These are phyloP conservation scores for Termitomyces titanicus DNA, from an alignment of 768 basidiomycete genomes.

Conservation along the genomic window DNA sequence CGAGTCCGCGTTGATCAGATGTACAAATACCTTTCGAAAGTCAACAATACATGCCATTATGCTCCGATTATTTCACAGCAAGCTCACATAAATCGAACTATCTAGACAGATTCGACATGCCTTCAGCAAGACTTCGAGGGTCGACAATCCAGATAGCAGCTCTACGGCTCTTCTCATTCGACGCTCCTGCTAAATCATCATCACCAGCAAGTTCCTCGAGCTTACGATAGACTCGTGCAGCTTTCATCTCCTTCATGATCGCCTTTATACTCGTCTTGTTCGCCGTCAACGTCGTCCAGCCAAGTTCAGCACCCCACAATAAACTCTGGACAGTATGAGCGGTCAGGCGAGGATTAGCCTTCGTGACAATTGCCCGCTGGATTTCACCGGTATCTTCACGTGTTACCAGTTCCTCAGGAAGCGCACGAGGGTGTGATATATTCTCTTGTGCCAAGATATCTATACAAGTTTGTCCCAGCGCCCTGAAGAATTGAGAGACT, in stretches of 20 bases:
- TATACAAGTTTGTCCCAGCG: conserved; percentile 49
- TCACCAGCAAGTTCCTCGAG: conserved; percentile 22
- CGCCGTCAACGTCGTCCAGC: conserved; percentile 87
- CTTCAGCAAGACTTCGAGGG: conserved; percentile 76
- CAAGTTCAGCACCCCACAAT: conserved; percentile 59
- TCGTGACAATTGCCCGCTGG: conserved; percentile 50
- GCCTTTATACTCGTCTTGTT: conserved; percentile 77
- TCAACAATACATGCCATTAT: not conserved
- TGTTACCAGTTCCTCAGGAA: conserved; percentile 19
- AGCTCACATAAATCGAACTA: not conserved
- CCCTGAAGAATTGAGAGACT: conserved; percentile 38
- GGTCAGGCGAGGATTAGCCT: conserved; percentile 58
- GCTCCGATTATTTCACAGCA: not conserved
- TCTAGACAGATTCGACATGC: conserved; percentile 24
- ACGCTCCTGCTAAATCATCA: conserved; percentile 4
- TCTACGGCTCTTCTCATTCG: conserved; percentile 11
- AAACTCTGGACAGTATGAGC: conserved; percentile 76
- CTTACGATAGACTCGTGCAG: conserved; percentile 29
- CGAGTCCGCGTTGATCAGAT: not conserved
- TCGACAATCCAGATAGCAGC: conserved; percentile 68
- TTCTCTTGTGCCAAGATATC: conserved; percentile 49
- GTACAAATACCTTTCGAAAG: not conserved
- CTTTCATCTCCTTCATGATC: conserved; percentile 64
- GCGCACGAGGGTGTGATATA: conserved; percentile 30
- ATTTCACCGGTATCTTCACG: conserved; percentile 30